Evolutionary conservation across 768 basidiomycete genomes (phyloP).

Genomic region (Leccinum disarticulatum): DNA sequence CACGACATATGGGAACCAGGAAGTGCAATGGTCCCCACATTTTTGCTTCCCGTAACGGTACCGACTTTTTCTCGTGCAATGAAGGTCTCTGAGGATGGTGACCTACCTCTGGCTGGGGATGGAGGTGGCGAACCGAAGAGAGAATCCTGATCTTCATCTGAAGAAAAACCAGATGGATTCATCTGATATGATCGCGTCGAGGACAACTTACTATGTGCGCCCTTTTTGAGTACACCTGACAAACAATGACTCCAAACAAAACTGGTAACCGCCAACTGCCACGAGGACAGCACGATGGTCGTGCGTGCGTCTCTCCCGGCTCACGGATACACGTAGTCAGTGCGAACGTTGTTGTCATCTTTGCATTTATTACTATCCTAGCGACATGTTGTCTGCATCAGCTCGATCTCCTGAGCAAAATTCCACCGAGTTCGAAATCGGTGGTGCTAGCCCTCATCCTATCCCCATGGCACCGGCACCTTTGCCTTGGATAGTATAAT

Average conservation of each 20-base stretch:
- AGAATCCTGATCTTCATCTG: conserved; percentile 55
- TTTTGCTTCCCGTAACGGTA: conserved; percentile 38
- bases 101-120: conserved; percentile 73
- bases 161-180: conserved; percentile 8
- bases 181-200: conserved; percentile 15
- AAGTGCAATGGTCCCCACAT: conserved; percentile 98
- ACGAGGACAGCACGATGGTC: too few relatives aligned
- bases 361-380: too few relatives aligned
- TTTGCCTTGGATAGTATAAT: not conserved
- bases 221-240: conserved; percentile 2
- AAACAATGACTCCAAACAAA: conserved; percentile 14
- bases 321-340: too few relatives aligned
- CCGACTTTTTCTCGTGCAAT: conserved; percentile 16
- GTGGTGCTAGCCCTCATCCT: too few relatives aligned
- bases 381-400: too few relatives aligned
- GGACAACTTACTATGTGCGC: too few relatives aligned
- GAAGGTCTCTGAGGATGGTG: conserved; percentile 52
- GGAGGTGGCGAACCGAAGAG: conserved; percentile 82
- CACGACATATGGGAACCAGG: conserved; percentile 82
- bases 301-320: too few relatives aligned
- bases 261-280: not conserved
- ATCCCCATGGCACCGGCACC: not conserved
- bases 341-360: too few relatives aligned
- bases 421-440: too few relatives aligned
- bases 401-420: too few relatives aligned